phyloP scores from a whole-genome alignment of 805 yeast species.

The Candida dajiaensis region DNA sequence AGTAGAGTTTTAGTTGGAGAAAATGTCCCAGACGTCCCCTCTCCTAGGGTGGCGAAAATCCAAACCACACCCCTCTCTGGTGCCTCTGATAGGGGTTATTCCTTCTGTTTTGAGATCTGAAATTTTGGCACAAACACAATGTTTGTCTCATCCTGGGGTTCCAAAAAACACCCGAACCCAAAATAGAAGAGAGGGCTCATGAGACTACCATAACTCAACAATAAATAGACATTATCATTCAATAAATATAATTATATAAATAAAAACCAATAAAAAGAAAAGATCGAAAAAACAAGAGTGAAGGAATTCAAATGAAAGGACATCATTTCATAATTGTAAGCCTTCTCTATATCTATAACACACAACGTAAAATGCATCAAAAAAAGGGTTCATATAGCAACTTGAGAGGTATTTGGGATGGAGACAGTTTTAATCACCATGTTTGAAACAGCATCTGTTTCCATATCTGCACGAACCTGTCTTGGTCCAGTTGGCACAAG shows the following conservation, averaged over 20 bases:
- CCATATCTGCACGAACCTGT: conserved; percentile 84
- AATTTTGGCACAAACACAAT: too few relatives aligned
- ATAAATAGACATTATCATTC: background rate
- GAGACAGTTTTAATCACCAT: conserved; percentile 33
- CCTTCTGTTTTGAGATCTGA: too few relatives aligned
- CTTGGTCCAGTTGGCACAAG: conserved; percentile 83
- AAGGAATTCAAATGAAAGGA: background rate
- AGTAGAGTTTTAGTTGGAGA: too few relatives aligned
- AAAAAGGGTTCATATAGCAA: too few relatives aligned
- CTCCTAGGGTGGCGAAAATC: too few relatives aligned
- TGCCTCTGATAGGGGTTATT: too few relatives aligned
- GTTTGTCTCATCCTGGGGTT: too few relatives aligned
- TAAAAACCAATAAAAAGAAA: background rate
- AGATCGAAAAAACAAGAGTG: background rate
- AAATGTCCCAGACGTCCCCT: too few relatives aligned
- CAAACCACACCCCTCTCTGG: too few relatives aligned
- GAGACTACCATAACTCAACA: background rate
- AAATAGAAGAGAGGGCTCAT: too few relatives aligned
- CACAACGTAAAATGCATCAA: background rate
- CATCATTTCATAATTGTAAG: background rate
- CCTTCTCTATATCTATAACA: background rate
- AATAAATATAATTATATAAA: background rate
- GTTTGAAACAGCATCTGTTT: conserved; percentile 87
- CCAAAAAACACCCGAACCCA: background rate
- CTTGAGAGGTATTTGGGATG: too few relatives aligned